Conservation (phyloP, 2,329 filamentous ascomycete species). For the Pseudocercospora ulei region DNA sequence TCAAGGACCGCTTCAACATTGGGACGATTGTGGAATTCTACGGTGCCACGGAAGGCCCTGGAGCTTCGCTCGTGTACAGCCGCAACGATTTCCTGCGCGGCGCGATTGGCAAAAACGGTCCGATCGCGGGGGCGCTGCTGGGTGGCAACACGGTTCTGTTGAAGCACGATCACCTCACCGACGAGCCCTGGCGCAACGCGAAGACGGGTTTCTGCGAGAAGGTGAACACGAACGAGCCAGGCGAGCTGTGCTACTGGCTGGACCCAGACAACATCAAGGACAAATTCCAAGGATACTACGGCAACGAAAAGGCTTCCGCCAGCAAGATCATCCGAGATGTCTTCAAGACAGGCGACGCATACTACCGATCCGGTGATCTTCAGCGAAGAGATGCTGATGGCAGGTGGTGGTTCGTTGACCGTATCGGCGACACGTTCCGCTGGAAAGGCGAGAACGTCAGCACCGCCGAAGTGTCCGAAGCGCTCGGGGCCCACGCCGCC, state of each 20-base stretch:
- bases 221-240: constrained; percentile 52
- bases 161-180: constrained; percentile 60
- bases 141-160: constrained; percentile 50
- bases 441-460: constrained; percentile 55
- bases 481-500: constrained; percentile 55
- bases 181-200: constrained; percentile 57
- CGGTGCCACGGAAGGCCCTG: constrained; percentile 45
- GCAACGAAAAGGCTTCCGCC: constrained; percentile 59
- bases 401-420: constrained; percentile 68
- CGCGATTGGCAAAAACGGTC: constrained; percentile 65
- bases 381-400: constrained; percentile 62
- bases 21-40: constrained; percentile 35
- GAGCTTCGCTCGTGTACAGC: constrained; percentile 62
- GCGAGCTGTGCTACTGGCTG: constrained; percentile 65
- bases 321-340: constrained; percentile 67
- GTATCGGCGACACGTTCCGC: constrained; percentile 66
- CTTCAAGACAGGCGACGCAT: constrained; percentile 65
- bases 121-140: constrained; percentile 49
- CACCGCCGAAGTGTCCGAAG: constrained; percentile 61
- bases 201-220: constrained; percentile 58
- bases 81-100: constrained; percentile 65
- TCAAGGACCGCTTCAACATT: constrained; percentile 59
- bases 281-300: constrained; percentile 74
- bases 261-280: constrained; percentile 53
- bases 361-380: constrained; percentile 77